Base-by-base conservation (phyloP, 108 stramenopile genomes). In the Conticribra weissflogii region DNA sequence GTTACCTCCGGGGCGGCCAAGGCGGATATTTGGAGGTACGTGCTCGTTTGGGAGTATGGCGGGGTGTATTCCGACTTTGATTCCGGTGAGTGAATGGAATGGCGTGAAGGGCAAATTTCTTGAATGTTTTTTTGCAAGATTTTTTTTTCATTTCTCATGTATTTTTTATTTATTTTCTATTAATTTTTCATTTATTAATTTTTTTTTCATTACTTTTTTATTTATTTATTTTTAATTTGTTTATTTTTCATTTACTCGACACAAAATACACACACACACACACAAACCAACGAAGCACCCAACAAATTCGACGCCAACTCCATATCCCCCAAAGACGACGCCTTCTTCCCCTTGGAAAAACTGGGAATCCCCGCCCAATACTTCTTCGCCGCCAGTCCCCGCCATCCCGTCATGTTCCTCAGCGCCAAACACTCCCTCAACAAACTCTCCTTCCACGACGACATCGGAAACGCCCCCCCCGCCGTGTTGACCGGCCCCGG, bases 61-160 rank as follows among this genome's bases (percentile, higher is more conserved):
- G 88, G 86, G 2, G 77, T 89, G 1, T 89, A 86, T 68, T 64
- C 68, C 25, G 87, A 91, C 52, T 82, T 89, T 31, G 88, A 86
- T 48, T 79, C 73, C n/a, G n/a, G n/a, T n/a, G n/a, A n/a, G n/a
- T n/a, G n/a, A n/a, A n/a, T n/a, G n/a, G n/a, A n/a, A n/a, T n/a
- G n/a, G n/a, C n/a, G n/a, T n/a, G n/a, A n/a, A n/a, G n/a, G n/a
- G n/a, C n/a, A n/a, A n/a, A n/a, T n/a, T n/a, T n/a, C n/a, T n/a
- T n/a, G n/a, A n/a, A n/a, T n/a, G n/a, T n/a, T n/a, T n/a, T n/a
- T n/a, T n/a, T n/a, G n/a, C n/a, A n/a, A n/a, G n/a, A n/a, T n/a
- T n/a, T n/a, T n/a, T n/a, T n/a, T n/a, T n/a, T n/a, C n/a, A n/a
- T n/a, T n/a, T n/a, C n/a, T n/a, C n/a, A n/a, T n/a, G n/a, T n/a